A percentile compares a stretch with the other conserved stretches of the same genome.
Conservation (phyloP, 176 grass and related monocot genomes). For the Oryza australiensis region DNA sequence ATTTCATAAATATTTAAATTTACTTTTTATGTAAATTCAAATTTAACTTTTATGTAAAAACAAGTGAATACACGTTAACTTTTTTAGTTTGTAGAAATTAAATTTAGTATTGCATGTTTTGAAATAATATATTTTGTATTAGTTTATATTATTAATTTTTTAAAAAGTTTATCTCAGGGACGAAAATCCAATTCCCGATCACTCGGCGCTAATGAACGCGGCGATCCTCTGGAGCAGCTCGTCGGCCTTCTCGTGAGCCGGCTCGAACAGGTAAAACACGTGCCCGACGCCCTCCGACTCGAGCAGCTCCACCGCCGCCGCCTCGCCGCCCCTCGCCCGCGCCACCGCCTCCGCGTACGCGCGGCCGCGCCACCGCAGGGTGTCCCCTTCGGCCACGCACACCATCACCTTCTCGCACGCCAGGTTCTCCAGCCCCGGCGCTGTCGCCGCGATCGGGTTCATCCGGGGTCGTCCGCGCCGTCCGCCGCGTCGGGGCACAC, state of each 20-base stretch:
- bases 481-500: slow-evolving; percentile 41
- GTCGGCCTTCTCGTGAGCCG: slow-evolving; percentile 35
- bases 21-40: too few species aligned
- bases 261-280: slow-evolving; percentile 52
- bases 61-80: too few species aligned
- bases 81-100: too few species aligned
- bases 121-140: too few species aligned
- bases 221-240: slow-evolving; percentile 39
- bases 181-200: too few species aligned
- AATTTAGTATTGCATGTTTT: too few species aligned
- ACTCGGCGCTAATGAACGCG: slow-evolving; percentile 27
- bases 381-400: slow-evolving; percentile 47
- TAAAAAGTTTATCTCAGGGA: too few species aligned
- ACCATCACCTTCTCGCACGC: slow-evolving; percentile 52
- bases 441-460: slow-evolving; percentile 42
- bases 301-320: slow-evolving; percentile 32
- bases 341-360: slow-evolving; percentile 48
- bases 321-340: not conserved
- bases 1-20: too few species aligned
- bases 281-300: slow-evolving; percentile 49
- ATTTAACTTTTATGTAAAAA: too few species aligned
- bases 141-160: too few species aligned
- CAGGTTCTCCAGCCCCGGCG: slow-evolving; percentile 29
- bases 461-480: slow-evolving; percentile 48
- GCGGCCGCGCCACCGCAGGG: slow-evolving; percentile 39